Base-by-base conservation (phyloP, 495 filamentous ascomycete genomes). In the Aspergillus egyptiacus region DNA sequence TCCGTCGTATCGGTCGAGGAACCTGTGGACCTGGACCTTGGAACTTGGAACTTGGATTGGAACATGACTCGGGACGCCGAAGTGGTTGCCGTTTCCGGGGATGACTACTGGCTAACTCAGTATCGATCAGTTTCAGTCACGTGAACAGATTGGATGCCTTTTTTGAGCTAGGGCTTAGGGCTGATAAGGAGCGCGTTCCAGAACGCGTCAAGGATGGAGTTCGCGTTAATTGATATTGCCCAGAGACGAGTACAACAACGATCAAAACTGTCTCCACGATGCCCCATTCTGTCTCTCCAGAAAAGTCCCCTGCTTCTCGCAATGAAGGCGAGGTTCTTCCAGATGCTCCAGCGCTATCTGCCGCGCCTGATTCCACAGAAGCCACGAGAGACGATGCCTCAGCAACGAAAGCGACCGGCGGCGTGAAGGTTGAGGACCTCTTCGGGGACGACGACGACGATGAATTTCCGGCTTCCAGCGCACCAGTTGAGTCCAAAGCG, bases 371-470 rank as follows among this genome's bases (percentile, higher is more conserved):
- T 43, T 42, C 51, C 9, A 49, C 59, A 5, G 51, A 63, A 19
- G 48, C 59, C 17, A 38, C 34, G n/a, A 53, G 55, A 14, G 49
- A 56, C 35, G 53, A 50, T 28, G 57, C 53, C 19, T n/a, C n/a
- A n/a, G 54, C 51, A 5, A 56, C 61, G 32, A 68, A 71, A 48
- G 59, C 55, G 44, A 51, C 48, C 15, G 55, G 27, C 52, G 68
- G 78, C n/a, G 73, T 86, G 15, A 87, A 86, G 34, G 65, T 96
- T 15, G 89, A 94, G 40, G 85, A 91, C 28, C 63, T 95, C 23
- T 66, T 95, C 27, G 85, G 85, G 46, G 79, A 83, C 24, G 84
- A 87, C 38, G 85, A 86, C 4, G 86, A 93, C 48, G 80, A 85
- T 3, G 87, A 93, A 48, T 91, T 86, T 51, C 76, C 81, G 5